A percentile compares a stretch with the other conserved stretches of the same genome.
phyloP scores from a whole-genome alignment of 805 yeast genomes.

The Ogataea haglerorum region DNA sequence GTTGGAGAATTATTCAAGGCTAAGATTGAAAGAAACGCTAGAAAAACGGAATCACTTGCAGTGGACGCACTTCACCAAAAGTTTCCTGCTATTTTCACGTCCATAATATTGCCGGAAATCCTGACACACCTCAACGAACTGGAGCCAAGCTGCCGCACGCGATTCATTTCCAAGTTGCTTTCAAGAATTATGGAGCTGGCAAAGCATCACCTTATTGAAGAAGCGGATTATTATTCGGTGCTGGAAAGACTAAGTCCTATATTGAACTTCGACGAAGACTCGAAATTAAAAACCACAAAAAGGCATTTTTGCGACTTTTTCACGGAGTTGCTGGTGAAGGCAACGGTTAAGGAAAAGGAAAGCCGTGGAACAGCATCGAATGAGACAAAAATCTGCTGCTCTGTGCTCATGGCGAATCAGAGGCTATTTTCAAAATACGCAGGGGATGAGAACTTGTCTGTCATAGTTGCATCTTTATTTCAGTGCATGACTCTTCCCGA shows the following conservation, averaged over 20 bases:
- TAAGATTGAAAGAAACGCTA: too few species aligned
- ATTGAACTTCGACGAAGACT: conserved; percentile 3
- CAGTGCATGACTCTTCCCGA: conserved; percentile 11
- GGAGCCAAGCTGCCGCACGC: not conserved
- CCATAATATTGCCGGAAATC: not conserved
- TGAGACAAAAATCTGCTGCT: conserved; percentile 17
- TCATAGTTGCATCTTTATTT: conserved; percentile 16
- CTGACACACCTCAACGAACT: too few species aligned
- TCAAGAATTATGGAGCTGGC: conserved; percentile 8
- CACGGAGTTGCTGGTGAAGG: conserved; percentile 11
- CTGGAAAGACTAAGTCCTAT: conserved; percentile 8
- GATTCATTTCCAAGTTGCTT: conserved; percentile 4
- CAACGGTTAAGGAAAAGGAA: conserved; percentile 10
- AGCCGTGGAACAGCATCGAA: too few species aligned
- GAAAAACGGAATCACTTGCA: too few species aligned
- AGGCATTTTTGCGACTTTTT: conserved; percentile 19
- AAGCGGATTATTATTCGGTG: conserved; percentile 2
- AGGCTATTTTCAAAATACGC: conserved; percentile 8
- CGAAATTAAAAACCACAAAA: conserved; percentile 16
- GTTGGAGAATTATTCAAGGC: not conserved
- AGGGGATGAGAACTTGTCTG: conserved; percentile 8
- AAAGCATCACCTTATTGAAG: conserved; percentile 8
- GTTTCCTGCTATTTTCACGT: not conserved
- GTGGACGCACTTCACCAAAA: too few species aligned
- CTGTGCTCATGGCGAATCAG: conserved; percentile 23